Percentiles rank a stretch among this genome's conserved stretches.
Evolutionary conservation across 208 protist species (phyloP).

Genomic region (Wallacemonas collosoma): DNA sequence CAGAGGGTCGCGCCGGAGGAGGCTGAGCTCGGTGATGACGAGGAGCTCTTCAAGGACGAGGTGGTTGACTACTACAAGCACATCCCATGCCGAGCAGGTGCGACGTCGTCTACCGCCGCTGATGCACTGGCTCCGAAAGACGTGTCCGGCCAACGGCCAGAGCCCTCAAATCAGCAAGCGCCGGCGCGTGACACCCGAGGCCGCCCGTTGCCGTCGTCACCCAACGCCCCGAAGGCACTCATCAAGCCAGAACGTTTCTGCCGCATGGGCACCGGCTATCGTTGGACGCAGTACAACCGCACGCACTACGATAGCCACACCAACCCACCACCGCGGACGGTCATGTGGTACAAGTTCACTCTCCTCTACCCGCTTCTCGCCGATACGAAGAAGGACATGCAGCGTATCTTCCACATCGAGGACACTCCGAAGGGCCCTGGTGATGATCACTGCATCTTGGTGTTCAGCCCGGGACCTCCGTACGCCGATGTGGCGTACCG

Average conservation of each 20-base stretch:
- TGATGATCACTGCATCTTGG: constrained; percentile 91
- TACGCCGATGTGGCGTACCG: constrained; percentile 99
- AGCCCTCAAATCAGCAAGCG: constrained; percentile 10
- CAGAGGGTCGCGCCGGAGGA: constrained; percentile 54
- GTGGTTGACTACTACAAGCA: constrained; percentile 84
- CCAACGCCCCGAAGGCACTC: constrained; percentile 24
- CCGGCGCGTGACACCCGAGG: constrained; percentile 4
- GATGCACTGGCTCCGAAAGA: background rate
- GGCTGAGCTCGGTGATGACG: constrained; percentile 72
- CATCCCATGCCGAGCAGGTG: background rate
- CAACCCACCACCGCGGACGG: constrained; percentile 98
- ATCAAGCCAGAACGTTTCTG: constrained; percentile 99
- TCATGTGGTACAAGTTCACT: constrained; percentile 99
- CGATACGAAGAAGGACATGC: constrained; percentile 90
- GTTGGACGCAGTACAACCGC: constrained; percentile 99
- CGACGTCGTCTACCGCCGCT: too few relatives aligned
- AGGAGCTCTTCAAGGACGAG: constrained; percentile 86
- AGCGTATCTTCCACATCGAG: constrained; percentile 92
- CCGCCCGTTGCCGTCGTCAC: background rate
- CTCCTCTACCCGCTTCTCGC: constrained; percentile 99
- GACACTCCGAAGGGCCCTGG: constrained; percentile 60
- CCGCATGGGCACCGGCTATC: constrained; percentile 98
- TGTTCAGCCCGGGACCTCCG: constrained; percentile 96
- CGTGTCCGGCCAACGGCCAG: constrained; percentile 14
- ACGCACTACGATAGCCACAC: constrained; percentile 98